These are phyloP conservation scores for Metschnikowia gruessii DNA, from an alignment of 805 yeast species.

Conservation along the genomic window DNA sequence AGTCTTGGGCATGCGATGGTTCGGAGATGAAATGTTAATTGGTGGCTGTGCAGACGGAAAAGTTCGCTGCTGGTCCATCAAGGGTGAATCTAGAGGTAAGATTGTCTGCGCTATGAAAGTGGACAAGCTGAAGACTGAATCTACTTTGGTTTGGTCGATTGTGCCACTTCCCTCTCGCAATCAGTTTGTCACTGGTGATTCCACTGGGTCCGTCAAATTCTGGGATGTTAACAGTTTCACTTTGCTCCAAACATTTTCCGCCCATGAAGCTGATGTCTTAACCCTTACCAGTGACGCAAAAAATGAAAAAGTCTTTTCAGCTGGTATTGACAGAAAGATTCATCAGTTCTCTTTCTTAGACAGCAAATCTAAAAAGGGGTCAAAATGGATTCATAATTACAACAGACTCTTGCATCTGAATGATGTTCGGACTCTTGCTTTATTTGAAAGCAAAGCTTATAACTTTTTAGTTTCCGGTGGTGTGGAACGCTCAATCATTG, in stretches of 20 bases:
- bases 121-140: slow-evolving; percentile 80
- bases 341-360: slow-evolving; percentile 59
- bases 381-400: slow-evolving; percentile 73
- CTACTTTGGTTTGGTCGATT: slow-evolving; percentile 90
- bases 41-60: slow-evolving; percentile 98
- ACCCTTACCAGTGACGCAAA: slow-evolving; percentile 59
- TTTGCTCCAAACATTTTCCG: slow-evolving; percentile 72
- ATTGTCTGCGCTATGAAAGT: slow-evolving; percentile 85
- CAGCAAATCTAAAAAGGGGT: slow-evolving; percentile 22
- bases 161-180: slow-evolving; percentile 55
- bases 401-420: slow-evolving; percentile 81
- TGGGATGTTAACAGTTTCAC: slow-evolving; percentile 86
- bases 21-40: slow-evolving; percentile 56
- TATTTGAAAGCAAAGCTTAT: slow-evolving; percentile 65
- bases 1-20: slow-evolving; percentile 78
- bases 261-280: slow-evolving; percentile 90
- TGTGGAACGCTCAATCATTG: slow-evolving; percentile 66
- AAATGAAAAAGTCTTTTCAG: slow-evolving; percentile 71
- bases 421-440: slow-evolving; percentile 75
- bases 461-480: slow-evolving; percentile 80
- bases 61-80: slow-evolving; percentile 71
- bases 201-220: slow-evolving; percentile 88
- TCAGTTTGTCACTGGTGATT: slow-evolving; percentile 93
- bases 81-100: slow-evolving; percentile 53
- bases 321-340: slow-evolving; percentile 92